Conservation (phyloP, 2,329 filamentous ascomycete genomes). For the Anisogramma anomala region DNA sequence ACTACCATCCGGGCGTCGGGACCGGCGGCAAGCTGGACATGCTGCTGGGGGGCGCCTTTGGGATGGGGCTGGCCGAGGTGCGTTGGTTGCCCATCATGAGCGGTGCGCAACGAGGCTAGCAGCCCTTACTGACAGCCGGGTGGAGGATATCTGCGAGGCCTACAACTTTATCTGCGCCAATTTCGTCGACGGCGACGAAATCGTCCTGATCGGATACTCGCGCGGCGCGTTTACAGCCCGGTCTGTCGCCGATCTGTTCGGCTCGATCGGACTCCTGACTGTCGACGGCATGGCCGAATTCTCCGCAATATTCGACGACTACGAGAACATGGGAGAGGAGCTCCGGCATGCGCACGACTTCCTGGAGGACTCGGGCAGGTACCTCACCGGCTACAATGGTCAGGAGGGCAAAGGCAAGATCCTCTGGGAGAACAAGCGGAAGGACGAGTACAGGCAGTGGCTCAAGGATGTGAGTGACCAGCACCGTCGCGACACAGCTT, state of each 20-base stretch:
- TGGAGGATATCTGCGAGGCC: conserved; percentile 24
- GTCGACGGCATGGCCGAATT: conserved; percentile 31
- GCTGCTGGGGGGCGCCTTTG: conserved; percentile 23
- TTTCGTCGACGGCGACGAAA: conserved; percentile 25
- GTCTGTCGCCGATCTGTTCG: conserved; percentile 28
- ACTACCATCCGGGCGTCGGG: conserved; percentile 24
- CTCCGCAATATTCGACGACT: conserved; percentile 30
- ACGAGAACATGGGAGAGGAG: conserved; percentile 22
- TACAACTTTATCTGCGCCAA: conserved; percentile 30
- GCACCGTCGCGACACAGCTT: no score
- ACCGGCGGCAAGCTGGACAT: conserved; percentile 21
- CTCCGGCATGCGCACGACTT: conserved; percentile 17
- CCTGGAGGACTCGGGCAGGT: conserved; percentile 14
- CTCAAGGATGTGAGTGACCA: conserved; percentile 23
- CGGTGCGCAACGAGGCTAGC: neutral
- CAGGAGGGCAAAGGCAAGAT: conserved; percentile 21
- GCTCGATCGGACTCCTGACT: conserved; percentile 30
- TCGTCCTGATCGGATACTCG: conserved; percentile 29
- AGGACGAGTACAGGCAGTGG: conserved; percentile 25
- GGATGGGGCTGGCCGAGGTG: conserved; percentile 22
- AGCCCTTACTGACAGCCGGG: neutral
- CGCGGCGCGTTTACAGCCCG: conserved; percentile 30
- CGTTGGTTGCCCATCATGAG: neutral
- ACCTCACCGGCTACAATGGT: conserved; percentile 18
- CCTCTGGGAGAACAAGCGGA: conserved; percentile 24